phyloP scores from a whole-genome alignment of 768 basidiomycete species.

The Russula sp. region DNA sequence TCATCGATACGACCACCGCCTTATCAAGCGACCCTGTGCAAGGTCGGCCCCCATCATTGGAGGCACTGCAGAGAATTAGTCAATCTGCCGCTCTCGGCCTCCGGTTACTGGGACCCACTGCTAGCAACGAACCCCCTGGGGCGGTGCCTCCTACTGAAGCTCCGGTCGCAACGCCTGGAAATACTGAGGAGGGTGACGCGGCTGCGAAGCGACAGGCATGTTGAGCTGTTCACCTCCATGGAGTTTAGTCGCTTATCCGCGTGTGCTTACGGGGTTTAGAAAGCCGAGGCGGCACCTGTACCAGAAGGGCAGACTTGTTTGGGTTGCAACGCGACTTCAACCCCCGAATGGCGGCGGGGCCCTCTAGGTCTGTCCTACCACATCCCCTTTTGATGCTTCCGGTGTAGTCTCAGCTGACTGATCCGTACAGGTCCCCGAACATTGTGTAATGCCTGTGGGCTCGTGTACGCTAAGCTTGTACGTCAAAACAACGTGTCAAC shows the following conservation, averaged over 20 bases:
- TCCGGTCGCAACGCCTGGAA: slow-evolving; percentile 23
- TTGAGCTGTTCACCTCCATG: slow-evolving; percentile 11
- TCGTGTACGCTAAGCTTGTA: slow-evolving; percentile 83
- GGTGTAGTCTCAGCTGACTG: slow-evolving; percentile 22
- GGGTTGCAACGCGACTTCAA: slow-evolving; percentile 77
- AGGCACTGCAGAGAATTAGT: slow-evolving; percentile 39
- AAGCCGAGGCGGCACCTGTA: slow-evolving; percentile 39
- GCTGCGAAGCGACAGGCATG: slow-evolving; percentile 29
- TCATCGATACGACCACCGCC: slow-evolving; percentile 38
- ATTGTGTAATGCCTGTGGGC: slow-evolving; percentile 79
- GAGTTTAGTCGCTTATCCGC: slow-evolving; percentile 10
- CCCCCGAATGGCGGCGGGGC: slow-evolving; percentile 82
- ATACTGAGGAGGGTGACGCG: slow-evolving; percentile 27
- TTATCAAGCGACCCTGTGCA: slow-evolving; percentile 27
- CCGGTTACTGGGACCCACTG: slow-evolving; percentile 42
- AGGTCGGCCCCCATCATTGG: slow-evolving; percentile 26
- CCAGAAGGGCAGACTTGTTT: slow-evolving; percentile 70
- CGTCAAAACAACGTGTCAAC: slow-evolving; percentile 20
- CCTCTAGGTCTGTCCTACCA: slow-evolving; percentile 55
- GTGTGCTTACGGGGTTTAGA: slow-evolving; percentile 25
- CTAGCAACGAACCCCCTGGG: slow-evolving; percentile 22
- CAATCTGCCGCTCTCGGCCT: slow-evolving; percentile 39
- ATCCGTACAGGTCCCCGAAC: slow-evolving; percentile 62
- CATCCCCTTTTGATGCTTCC: slow-evolving; percentile 5
- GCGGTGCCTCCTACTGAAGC: slow-evolving; percentile 16